Evolutionary conservation across 345 rosid species (phyloP), one percentile per base, ranked within the genome.

Genomic region (Moricandia arvensis): DNA sequence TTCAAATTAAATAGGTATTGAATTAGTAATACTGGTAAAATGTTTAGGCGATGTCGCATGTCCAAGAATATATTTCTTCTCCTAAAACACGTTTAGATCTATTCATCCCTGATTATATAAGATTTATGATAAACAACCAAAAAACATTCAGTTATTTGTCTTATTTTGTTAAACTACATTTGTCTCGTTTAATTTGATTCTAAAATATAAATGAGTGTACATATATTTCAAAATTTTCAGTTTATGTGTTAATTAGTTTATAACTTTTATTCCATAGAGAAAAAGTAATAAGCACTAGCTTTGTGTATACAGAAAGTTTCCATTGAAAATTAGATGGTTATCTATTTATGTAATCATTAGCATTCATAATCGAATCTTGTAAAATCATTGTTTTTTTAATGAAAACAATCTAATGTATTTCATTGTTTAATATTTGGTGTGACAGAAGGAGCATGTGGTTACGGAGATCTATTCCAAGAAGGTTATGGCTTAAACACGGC

Each of bases 401-500:
- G n/a, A 29, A 15, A 29, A 15, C 7, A 5, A 29, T 65, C n/a
- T 68, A 30, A 72, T 47, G 16, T 21, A 18, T 18, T 54, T 21
- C 13, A 2, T 30, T 38, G 31, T 8, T 8, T 0, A 24, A 26
- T 16, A 47, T 73, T 38, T 76, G 69, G 33, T 68, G 26, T 61
- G 34, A 17, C 80, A 89, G 91, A 80, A 55, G 92, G 97, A 66
- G 93, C 94, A 59, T 91, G 97, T 73, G 94, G 94, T 12, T 91
- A 87, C 33, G 91, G 87, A 0, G 69, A 91, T 74, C 76, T 89
- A 9, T 82, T 84, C 82, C 12, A 84, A 26, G 76, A 87, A 83
- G 94, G 93, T 0, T 91, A 91, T 5, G 88, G 93, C 0, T 66
- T 91, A 2, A 77, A 75, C 35, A 87, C 93, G 1, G 65, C 93